A percentile compares a stretch with the other conserved stretches of the same genome.
phyloP scores from a whole-genome alignment of 345 rosid species.

The Draba incana region DNA sequence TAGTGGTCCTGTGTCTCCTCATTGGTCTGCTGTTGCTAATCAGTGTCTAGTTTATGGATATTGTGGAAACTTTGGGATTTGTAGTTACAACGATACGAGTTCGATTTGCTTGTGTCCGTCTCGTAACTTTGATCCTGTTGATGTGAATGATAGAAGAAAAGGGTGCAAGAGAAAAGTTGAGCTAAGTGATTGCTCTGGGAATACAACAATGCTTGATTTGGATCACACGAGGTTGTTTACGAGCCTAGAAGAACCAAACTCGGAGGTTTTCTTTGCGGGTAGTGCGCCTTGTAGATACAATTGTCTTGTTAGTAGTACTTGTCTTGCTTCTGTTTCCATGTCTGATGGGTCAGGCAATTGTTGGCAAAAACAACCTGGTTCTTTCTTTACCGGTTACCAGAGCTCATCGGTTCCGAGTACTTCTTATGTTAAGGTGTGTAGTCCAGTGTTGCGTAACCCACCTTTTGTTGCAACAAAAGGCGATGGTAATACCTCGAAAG shows the following conservation, averaged over 20 bases:
- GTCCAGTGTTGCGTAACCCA: slow-evolving; percentile 50
- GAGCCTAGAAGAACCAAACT: slow-evolving; percentile 36
- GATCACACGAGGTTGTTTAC: slow-evolving; percentile 48
- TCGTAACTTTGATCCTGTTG: slow-evolving; percentile 57
- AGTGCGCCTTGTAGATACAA: slow-evolving; percentile 53
- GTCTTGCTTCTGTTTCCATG: slow-evolving; percentile 56
- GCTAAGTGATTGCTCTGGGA: slow-evolving; percentile 51
- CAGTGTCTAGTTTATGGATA: slow-evolving; percentile 65
- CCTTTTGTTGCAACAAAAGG: slow-evolving; percentile 19
- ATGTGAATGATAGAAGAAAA: slow-evolving; percentile 50
- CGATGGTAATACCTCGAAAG: slow-evolving; percentile 33
- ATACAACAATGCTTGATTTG: slow-evolving; percentile 54
- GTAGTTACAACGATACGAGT: slow-evolving; percentile 49
- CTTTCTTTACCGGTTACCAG: slow-evolving; percentile 60
- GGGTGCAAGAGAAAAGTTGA: slow-evolving; percentile 66
- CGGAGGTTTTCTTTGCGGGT: slow-evolving; percentile 43
- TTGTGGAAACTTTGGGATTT: slow-evolving; percentile 66
- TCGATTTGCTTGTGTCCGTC: slow-evolving; percentile 69
- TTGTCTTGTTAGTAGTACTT: slow-evolving; percentile 50
- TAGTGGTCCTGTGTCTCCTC: slow-evolving; percentile 30
- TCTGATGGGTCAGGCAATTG: slow-evolving; percentile 68
- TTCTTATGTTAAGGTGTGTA: slow-evolving; percentile 63
- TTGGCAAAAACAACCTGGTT: slow-evolving; percentile 52
- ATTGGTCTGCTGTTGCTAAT: slow-evolving; percentile 62
- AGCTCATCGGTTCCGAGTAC: slow-evolving; percentile 54